A percentile compares a stretch with the other conserved stretches of the same genome.
These are phyloP conservation scores for Solanum ossicruentum DNA, from an alignment of 257 asterid genomes.

Conservation along the genomic window DNA sequence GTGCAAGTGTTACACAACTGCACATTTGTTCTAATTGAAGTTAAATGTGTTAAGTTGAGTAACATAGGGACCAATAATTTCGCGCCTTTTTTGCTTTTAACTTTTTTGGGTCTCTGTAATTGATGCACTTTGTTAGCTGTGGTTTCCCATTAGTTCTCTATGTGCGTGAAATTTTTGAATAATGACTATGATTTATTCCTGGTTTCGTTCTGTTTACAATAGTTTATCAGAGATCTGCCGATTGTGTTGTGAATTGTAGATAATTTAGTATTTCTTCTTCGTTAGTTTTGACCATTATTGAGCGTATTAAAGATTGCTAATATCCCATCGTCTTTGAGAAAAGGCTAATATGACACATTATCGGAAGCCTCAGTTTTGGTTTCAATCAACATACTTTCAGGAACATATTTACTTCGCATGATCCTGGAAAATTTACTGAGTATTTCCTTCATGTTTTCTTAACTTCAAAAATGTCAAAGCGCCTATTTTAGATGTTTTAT, in stretches of 20 bases:
- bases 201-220: background rate
- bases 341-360: background rate
- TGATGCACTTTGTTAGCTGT: background rate
- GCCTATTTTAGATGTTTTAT: background rate
- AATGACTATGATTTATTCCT: background rate
- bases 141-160: background rate
- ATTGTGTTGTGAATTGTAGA: background rate
- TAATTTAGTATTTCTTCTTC: background rate
- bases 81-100: background rate
- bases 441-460: background rate
- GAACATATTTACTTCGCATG: background rate
- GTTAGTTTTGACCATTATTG: background rate
- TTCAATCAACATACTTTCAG: background rate
- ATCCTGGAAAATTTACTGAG: background rate
- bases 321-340: background rate
- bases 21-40: background rate
- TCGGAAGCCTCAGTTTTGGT: background rate
- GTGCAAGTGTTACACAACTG: background rate
- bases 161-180: background rate
- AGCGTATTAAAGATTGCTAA: background rate
- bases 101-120: background rate
- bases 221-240: background rate
- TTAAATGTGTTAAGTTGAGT: background rate
- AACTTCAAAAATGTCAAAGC: background rate
- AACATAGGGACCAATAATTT: background rate